phyloP scores from a whole-genome alignment of 2,329 filamentous ascomycete species.

The Cladorrhinum sp. region DNA sequence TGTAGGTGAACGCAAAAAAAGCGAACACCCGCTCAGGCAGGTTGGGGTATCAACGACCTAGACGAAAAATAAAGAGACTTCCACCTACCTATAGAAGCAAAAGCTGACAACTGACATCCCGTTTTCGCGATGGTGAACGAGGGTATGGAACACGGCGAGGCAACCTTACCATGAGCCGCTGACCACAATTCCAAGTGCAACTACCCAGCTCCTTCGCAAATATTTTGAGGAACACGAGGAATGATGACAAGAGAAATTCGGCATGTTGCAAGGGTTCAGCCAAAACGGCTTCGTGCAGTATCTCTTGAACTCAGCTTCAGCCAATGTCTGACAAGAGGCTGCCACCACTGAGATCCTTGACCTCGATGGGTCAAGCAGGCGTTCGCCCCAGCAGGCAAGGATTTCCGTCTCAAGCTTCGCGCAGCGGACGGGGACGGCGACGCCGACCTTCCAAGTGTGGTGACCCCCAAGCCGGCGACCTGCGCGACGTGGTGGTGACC shows the following conservation, averaged over 20 bases:
- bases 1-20: constrained; percentile 41
- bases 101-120: background rate
- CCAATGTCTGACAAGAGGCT: constrained; percentile 4
- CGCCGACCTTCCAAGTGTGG: constrained; percentile 2
- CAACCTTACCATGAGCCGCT: background rate
- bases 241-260: background rate
- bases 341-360: background rate
- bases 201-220: background rate
- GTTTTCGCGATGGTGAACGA: background rate
- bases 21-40: constrained; percentile 23
- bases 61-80: background rate
- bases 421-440: constrained; percentile 11
- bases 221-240: constrained; percentile 6
- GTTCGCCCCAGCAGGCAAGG: background rate
- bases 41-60: background rate
- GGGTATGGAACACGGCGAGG: background rate
- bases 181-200: background rate
- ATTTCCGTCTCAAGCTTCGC: constrained; percentile 1
- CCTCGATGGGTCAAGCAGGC: background rate
- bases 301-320: constrained; percentile 8
- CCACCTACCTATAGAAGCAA: background rate
- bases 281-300: constrained; percentile 22
- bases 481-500: background rate
- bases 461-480: constrained; percentile 3
- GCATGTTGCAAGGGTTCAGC: constrained; percentile 9